Evolutionary conservation across 257 asterid species (phyloP).

Genomic region (Cynanchum wilfordii): DNA sequence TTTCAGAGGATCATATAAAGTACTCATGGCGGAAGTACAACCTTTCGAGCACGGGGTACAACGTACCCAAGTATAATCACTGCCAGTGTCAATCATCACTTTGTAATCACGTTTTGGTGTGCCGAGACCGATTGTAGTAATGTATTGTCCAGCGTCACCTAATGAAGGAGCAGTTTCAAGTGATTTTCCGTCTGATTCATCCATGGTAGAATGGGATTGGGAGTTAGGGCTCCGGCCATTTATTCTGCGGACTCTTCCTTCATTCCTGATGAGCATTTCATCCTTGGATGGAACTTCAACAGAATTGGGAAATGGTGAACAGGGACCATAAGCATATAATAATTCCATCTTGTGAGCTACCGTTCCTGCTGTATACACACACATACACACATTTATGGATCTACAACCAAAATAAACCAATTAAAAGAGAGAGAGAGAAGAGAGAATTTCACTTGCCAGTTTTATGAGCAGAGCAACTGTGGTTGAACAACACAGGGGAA

Average conservation of each 20-base stretch:
- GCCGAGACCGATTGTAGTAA: conserved; percentile 1
- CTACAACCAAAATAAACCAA: too few species aligned
- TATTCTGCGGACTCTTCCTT: background rate
- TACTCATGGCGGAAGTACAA: background rate
- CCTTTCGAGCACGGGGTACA: conserved; percentile 5
- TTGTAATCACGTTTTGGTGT: background rate
- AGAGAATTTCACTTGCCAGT: background rate
- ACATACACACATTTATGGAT: too few species aligned
- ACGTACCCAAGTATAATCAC: conserved; percentile 3
- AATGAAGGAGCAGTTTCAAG: background rate
- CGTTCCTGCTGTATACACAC: background rate
- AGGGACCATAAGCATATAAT: conserved; percentile 7
- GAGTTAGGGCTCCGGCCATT: background rate
- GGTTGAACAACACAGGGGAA: background rate
- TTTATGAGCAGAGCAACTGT: background rate
- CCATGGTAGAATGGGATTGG: background rate
- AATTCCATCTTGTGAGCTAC: background rate
- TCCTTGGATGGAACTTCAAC: background rate
- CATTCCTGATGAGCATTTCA: background rate
- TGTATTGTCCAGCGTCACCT: background rate
- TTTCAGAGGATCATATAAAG: conserved; percentile 10
- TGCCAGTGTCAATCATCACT: conserved; percentile 14
- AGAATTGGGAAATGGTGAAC: background rate
- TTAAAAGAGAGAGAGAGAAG: background rate
- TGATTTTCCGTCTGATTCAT: background rate